These are phyloP conservation scores for Inosperma sp. DNA, from an alignment of 768 basidiomycete species.

Conservation along the genomic window DNA sequence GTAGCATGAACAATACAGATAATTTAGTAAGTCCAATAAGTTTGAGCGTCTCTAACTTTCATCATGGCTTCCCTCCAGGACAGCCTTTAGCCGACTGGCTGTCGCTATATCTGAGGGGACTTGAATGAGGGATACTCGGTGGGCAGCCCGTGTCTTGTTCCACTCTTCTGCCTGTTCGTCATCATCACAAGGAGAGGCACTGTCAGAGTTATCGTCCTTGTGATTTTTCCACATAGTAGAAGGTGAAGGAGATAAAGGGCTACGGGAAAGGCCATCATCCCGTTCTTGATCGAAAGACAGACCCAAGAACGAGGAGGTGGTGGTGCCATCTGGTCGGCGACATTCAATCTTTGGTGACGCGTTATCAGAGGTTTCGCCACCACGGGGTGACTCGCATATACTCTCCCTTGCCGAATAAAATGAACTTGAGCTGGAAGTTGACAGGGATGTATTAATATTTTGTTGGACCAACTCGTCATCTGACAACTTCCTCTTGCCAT, in stretches of 20 bases:
- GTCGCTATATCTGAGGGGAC: conserved; percentile 53
- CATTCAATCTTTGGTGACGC: not conserved
- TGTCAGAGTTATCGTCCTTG: not conserved
- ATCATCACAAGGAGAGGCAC: conserved; percentile 30
- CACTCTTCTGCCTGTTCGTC: conserved; percentile 84
- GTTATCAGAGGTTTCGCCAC: conserved; percentile 7
- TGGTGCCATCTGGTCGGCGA: not conserved
- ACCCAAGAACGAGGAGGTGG: not conserved
- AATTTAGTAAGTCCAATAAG: conserved; percentile 1
- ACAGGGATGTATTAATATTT: not conserved
- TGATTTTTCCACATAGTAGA: not conserved
- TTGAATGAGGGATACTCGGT: conserved; percentile 77
- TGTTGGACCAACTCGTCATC: too few relatives aligned
- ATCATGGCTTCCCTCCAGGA: not conserved
- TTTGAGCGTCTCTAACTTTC: not conserved
- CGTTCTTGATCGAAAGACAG: not conserved
- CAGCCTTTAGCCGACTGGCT: conserved; percentile 24
- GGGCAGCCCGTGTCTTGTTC: conserved; percentile 80
- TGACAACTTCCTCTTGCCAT: too few relatives aligned
- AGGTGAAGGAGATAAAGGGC: not conserved
- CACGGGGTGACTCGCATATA: conserved; percentile 44
- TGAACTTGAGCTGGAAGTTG: conserved; percentile 45
- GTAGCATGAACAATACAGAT: not conserved
- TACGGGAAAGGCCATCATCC: not conserved
- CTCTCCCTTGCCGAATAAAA: conserved; percentile 68